These are phyloP conservation scores for Hypoxylon sp. DNA, from an alignment of 2,329 filamentous ascomycete genomes.

Conservation along the genomic window DNA sequence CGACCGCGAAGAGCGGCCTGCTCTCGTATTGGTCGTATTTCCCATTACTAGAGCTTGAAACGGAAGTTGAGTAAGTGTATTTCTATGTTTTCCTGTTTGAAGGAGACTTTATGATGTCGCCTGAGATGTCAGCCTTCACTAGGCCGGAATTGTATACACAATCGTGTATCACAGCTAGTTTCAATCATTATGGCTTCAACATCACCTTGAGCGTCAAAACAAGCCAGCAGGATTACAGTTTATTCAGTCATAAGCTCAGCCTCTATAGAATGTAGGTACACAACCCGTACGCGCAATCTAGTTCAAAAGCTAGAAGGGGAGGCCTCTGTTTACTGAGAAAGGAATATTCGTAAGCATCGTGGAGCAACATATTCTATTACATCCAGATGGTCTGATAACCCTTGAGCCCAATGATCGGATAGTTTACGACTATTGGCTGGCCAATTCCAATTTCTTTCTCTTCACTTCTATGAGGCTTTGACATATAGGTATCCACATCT, in stretches of 20 bases:
- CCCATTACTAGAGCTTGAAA: not conserved
- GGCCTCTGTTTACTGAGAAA: not conserved
- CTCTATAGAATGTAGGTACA: not conserved
- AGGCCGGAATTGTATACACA: not conserved
- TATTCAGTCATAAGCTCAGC: not conserved
- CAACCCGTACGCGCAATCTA: not conserved
- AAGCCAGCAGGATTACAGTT: not conserved
- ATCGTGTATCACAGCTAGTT: not conserved
- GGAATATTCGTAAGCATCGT: not conserved
- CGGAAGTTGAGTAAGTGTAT: not conserved
- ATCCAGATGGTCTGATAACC: not conserved
- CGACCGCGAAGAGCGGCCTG: not conserved
- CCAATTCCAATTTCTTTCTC: not conserved
- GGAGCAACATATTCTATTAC: not conserved
- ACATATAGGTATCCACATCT: not conserved
- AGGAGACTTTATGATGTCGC: not conserved
- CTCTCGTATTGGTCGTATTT: not conserved
- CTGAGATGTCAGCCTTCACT: not conserved
- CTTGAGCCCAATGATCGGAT: not conserved
- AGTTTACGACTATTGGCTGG: not conserved
- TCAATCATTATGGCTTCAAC: not conserved
- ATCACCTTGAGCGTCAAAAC: not conserved
- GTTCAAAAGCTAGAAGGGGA: not conserved
- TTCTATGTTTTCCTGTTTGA: not conserved
- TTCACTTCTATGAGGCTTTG: not conserved